These are phyloP conservation scores for Nicotiana benthamiana DNA, from an alignment of 257 asterid genomes.

Conservation along the genomic window DNA sequence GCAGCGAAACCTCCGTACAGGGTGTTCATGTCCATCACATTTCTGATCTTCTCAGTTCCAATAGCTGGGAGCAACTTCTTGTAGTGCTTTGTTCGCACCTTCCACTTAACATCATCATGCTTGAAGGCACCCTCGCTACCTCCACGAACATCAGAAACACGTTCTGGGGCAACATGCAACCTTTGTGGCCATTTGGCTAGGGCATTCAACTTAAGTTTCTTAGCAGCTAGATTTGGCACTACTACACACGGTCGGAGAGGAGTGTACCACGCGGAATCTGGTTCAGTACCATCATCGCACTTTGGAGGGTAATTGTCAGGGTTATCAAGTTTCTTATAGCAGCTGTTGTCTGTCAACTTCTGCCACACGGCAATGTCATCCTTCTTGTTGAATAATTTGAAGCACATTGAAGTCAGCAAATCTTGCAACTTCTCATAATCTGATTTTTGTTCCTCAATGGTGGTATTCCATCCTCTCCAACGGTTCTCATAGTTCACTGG, in stretches of 20 bases:
- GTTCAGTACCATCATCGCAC: conserved; percentile 93
- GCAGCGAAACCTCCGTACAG: conserved; percentile 93
- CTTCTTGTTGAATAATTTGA: conserved; percentile 76
- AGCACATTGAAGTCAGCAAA: conserved; percentile 78
- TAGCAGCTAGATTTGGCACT: conserved; percentile 50
- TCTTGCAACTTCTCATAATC: conserved; percentile 80
- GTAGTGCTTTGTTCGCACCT: conserved; percentile 67
- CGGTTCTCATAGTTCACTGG: conserved; percentile 89
- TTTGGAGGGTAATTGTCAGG: conserved; percentile 70
- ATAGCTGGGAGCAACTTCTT: conserved; percentile 77
- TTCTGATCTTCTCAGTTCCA: conserved; percentile 77
- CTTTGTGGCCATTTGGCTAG: conserved; percentile 89
- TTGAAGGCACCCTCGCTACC: conserved; percentile 81
- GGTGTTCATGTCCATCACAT: conserved; percentile 97
- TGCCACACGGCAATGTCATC: conserved; percentile 99
- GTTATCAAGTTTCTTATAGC: conserved; percentile 75
- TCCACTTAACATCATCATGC: conserved; percentile 85
- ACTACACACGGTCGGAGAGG: conserved; percentile 91
- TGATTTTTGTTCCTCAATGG: conserved; percentile 78
- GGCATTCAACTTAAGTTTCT: conserved; percentile 42
- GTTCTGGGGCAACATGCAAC: conserved; percentile 65
- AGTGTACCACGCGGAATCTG: conserved; percentile 97
- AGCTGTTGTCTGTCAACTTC: conserved; percentile 47
- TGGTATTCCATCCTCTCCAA: conserved; percentile 98
- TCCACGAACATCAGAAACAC: conserved; percentile 66